These are phyloP conservation scores for Trypanosoma boissoni DNA, from an alignment of 208 protist genomes.

Conservation along the genomic window DNA sequence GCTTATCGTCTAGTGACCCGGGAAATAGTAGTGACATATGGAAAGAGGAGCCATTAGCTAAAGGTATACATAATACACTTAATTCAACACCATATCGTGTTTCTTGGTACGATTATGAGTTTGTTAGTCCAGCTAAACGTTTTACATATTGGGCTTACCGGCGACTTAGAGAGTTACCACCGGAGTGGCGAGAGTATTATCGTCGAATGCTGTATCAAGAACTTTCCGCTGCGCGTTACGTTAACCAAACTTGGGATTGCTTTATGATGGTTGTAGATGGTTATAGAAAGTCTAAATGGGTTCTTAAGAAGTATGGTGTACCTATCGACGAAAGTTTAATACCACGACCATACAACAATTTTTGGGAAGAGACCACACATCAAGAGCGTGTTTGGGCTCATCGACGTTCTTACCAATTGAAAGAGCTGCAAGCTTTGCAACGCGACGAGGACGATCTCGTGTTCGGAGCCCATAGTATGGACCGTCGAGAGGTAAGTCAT, in stretches of 20 bases:
- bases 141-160: constrained; percentile 87
- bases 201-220: constrained; percentile 84
- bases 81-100: constrained; percentile 65
- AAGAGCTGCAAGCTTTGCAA: constrained; percentile 83
- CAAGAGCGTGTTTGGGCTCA: constrained; percentile 89
- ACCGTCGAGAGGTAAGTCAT: constrained; percentile 66
- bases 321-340: constrained; percentile 75
- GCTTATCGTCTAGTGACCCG: background rate
- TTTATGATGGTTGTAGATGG: constrained; percentile 92
- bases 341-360: constrained; percentile 87
- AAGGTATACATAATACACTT: constrained; percentile 54
- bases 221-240: constrained; percentile 65
- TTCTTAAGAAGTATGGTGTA: constrained; percentile 77
- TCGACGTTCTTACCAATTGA: constrained; percentile 83
- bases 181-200: constrained; percentile 86
- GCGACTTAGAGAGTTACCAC: constrained; percentile 69
- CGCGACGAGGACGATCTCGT: constrained; percentile 76
- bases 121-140: constrained; percentile 66
- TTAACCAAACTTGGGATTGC: constrained; percentile 87
- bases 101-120: constrained; percentile 67
- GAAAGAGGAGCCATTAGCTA: constrained; percentile 48
- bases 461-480: constrained; percentile 71
- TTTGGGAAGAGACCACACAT: constrained; percentile 88
- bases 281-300: constrained; percentile 85
- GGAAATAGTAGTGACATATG: background rate